A percentile compares a stretch with the other conserved stretches of the same genome.
These are phyloP conservation scores for Prunus kanzakura DNA, from an alignment of 306 rosid genomes.

Conservation along the genomic window DNA sequence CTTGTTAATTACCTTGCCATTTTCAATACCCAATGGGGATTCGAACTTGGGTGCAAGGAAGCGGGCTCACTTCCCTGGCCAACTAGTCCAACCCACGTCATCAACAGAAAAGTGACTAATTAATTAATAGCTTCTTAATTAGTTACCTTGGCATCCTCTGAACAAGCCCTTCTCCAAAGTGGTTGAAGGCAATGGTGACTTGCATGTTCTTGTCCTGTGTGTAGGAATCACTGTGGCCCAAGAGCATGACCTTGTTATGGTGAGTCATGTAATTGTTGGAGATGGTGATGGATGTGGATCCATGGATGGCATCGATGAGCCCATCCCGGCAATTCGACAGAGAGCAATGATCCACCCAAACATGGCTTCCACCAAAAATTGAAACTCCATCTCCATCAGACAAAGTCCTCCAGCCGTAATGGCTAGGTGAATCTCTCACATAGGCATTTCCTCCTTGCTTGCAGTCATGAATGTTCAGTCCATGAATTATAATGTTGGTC, in stretches of 20 bases:
- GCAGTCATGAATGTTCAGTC: constrained; percentile 81
- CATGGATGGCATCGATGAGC: constrained; percentile 73
- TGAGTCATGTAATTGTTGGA: constrained; percentile 77
- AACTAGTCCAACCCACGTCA: too few species aligned
- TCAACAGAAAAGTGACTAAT: too few species aligned
- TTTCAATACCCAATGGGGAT: background rate
- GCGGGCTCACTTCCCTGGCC: too few species aligned
- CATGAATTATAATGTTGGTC: constrained; percentile 77
- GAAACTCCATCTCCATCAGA: constrained; percentile 90
- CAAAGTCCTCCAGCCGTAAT: constrained; percentile 77
- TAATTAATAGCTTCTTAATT: background rate
- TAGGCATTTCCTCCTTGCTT: constrained; percentile 71
- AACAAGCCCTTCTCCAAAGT: constrained; percentile 88
- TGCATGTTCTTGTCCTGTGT: constrained; percentile 78
- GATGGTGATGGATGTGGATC: constrained; percentile 80
- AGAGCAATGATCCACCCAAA: constrained; percentile 92
- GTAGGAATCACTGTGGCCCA: constrained; percentile 83
- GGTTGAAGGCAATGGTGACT: constrained; percentile 92
- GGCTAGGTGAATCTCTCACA: constrained; percentile 79
- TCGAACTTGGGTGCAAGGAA: too few species aligned
- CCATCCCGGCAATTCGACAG: constrained; percentile 76
- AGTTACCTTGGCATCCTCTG: constrained; percentile 73
- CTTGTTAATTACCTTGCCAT: background rate
- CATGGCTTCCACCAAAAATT: constrained; percentile 79
- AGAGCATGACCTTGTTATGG: constrained; percentile 91